Percentiles rank a stretch among this genome's conserved stretches.
phyloP scores from a whole-genome alignment of 1,284 basidiomycete species.

The Neotropicomus parvogracilis region DNA sequence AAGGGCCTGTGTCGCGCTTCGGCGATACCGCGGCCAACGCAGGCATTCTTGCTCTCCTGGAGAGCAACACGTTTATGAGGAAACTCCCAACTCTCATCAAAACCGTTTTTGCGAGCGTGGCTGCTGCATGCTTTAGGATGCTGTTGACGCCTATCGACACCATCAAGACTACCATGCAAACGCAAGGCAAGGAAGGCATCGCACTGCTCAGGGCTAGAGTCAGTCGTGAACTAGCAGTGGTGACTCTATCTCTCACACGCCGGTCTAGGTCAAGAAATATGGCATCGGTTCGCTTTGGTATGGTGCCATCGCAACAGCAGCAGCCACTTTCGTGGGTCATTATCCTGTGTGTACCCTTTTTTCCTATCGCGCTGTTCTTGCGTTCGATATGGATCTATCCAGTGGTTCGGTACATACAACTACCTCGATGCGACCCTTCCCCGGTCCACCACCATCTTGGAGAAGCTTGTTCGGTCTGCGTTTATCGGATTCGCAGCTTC shows the following conservation, averaged over 20 bases:
- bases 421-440: constrained; percentile 67
- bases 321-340: constrained; percentile 88
- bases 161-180: constrained; percentile 88
- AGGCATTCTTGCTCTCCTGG: constrained; percentile 72
- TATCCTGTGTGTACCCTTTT: constrained; percentile 54
- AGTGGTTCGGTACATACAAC: constrained; percentile 86
- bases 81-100: constrained; percentile 60
- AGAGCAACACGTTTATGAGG: constrained; percentile 66
- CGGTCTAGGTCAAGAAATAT: constrained; percentile 58
- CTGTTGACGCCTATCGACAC: constrained; percentile 86
- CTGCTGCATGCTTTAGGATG: constrained; percentile 79
- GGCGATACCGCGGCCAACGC: constrained; percentile 87
- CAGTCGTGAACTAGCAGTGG: constrained; percentile 17
- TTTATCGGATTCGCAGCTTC: constrained; percentile 86
- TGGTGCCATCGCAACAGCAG: constrained; percentile 83
- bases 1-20: constrained; percentile 77
- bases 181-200: constrained; percentile 71
- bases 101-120: constrained; percentile 66
- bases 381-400: background rate
- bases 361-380: background rate
- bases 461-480: constrained; percentile 72
- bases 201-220: constrained; percentile 64
- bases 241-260: background rate
- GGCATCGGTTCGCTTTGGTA: constrained; percentile 82
- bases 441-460: constrained; percentile 44